Evolutionary conservation across 1,139 yeast genomes (phyloP).

Genomic region (Pichia sp.): DNA sequence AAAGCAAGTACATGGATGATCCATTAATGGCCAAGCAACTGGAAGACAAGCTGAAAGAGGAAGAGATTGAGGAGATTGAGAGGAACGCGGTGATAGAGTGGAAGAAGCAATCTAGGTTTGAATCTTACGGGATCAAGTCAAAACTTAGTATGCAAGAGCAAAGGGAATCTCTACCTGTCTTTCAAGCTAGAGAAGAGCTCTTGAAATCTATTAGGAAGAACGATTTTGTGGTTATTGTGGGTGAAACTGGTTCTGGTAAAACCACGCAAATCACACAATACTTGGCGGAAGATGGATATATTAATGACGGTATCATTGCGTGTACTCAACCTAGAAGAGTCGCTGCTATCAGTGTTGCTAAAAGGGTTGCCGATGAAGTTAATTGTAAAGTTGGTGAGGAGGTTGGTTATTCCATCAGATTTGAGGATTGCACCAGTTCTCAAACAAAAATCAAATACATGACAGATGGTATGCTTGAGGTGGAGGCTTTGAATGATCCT

Average conservation of each 20-base stretch:
- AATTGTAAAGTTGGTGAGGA: slow-evolving; percentile 50
- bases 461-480: slow-evolving; percentile 98
- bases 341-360: slow-evolving; percentile 65
- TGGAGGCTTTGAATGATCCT: slow-evolving; percentile 98
- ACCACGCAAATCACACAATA: slow-evolving; percentile 60
- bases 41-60: slow-evolving; percentile 17
- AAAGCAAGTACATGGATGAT: slow-evolving; percentile 33
- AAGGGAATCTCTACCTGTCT: slow-evolving; percentile 68
- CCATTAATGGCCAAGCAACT: slow-evolving; percentile 27
- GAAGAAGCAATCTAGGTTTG: slow-evolving; percentile 40
- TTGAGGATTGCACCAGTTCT: slow-evolving; percentile 77
- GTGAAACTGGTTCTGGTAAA: slow-evolving; percentile 80
- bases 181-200: slow-evolving; percentile 49
- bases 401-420: slow-evolving; percentile 75
- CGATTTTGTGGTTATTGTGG: slow-evolving; percentile 83
- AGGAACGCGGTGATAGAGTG: slow-evolving; percentile 33
- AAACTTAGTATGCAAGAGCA: slow-evolving; percentile 53
- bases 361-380: slow-evolving; percentile 61
- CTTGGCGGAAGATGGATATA: slow-evolving; percentile 86
- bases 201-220: slow-evolving; percentile 51
- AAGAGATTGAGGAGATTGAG: slow-evolving; percentile 20
- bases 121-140: slow-evolving; percentile 50
- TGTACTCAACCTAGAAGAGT: slow-evolving; percentile 73
- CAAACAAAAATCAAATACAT: slow-evolving; percentile 85
- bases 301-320: slow-evolving; percentile 67